Evolutionary conservation across 75 land plant genomes (phyloP), one percentile per base, ranked within the genome.

Genomic region (Selaginella tamariscina): DNA sequence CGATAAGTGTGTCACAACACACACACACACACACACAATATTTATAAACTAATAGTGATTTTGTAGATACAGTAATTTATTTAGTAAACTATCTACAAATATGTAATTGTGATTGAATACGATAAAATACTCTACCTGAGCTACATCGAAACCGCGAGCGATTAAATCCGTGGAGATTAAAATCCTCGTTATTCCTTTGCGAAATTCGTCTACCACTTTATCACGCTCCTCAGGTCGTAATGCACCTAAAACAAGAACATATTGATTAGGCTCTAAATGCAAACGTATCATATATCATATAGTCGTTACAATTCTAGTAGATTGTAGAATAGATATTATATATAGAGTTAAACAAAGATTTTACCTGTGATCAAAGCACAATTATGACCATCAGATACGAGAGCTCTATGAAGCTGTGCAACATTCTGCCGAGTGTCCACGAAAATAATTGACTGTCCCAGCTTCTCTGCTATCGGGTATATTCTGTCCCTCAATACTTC

Each of bases 401-500:
- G 74, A 27, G 64, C 56, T 27, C 79, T 71, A 32, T 90, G 89
- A 32, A 94, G 71, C 69, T 74, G 63, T 13, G 70, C 71, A 2
- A 89, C 89, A 83, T 79, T 84, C 2, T 64, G 71, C 33, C 80
- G 82, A 33, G 91, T 83, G 9, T 81, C 72, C 0, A 87, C 98
- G 81, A 94, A 94, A 32, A 94, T 87, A 24, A 90, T 94, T 18
- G 91, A 83, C 62, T 94, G 96, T 24, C 96, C 98, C 39, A 91
- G 64, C 32, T 85, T 87, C 55, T 90, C 82, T 27, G 86, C 98
- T 30, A 83, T 57, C 28, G 89, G 96, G 67, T 89, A 81, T n/a
- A 94, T 90, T 66, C 73, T 83, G 49, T 94, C 91, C 68, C 75
- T 94, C 20, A 94, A 79, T 0, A 90, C 86, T 1, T 67, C 71